phyloP scores from a whole-genome alignment of 257 asterid genomes.

The Phtheirospermum japonicum region DNA sequence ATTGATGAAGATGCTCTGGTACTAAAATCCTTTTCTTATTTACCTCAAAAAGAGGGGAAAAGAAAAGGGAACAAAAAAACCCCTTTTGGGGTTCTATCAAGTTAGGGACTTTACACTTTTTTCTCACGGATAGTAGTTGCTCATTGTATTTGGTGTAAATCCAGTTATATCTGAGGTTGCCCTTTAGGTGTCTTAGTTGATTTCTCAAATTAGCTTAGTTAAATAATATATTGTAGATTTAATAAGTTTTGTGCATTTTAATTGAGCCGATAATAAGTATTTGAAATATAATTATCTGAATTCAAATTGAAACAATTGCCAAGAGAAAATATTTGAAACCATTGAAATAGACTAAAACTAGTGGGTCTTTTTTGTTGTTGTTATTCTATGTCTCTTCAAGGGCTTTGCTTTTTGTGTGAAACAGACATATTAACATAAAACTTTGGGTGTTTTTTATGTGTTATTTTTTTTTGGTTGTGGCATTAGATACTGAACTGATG shows the following conservation, averaged over 20 bases:
- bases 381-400: background rate
- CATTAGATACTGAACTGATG: constrained; percentile 13
- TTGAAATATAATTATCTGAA: constrained; percentile 9
- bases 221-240: too few species aligned
- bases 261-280: background rate
- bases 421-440: background rate
- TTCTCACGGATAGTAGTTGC: constrained; percentile 3
- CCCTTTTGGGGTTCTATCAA: background rate
- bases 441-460: background rate
- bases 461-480: background rate
- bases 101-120: background rate
- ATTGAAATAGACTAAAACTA: background rate
- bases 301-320: background rate
- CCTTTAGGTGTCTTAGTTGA: constrained; percentile 6
- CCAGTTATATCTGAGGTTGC: constrained; percentile 2
- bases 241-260: background rate
- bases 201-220: background rate
- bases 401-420: background rate
- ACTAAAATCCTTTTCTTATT: background rate
- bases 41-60: background rate
- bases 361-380: background rate
- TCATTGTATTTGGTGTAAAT: background rate
- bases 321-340: background rate
- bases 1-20: constrained; percentile 7
- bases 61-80: too few species aligned